phyloP scores from a whole-genome alignment of 2,329 filamentous ascomycete genomes.

The Trichothecium roseum region DNA sequence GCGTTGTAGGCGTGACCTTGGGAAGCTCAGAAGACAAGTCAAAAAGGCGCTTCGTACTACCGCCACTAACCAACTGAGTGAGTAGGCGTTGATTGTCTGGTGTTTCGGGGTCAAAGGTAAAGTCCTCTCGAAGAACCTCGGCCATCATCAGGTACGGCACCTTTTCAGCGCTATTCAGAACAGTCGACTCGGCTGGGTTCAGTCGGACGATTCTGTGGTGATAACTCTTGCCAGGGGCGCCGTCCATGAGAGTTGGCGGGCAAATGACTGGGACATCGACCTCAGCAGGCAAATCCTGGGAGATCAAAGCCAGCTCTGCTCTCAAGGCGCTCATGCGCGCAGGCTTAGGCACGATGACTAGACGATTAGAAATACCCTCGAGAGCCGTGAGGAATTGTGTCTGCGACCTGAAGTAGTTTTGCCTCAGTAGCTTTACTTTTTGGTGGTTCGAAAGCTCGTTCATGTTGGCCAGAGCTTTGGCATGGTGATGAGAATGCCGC shows the following conservation, averaged over 20 bases:
- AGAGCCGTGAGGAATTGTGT: constrained; percentile 72
- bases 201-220: constrained; percentile 77
- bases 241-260: constrained; percentile 62
- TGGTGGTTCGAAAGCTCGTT: constrained; percentile 54
- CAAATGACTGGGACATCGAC: constrained; percentile 77
- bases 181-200: constrained; percentile 75
- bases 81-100: constrained; percentile 61
- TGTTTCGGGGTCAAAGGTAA: constrained; percentile 69
- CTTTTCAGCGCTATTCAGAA: constrained; percentile 77
- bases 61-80: constrained; percentile 44
- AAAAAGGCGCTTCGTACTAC: constrained; percentile 50
- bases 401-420: constrained; percentile 76
- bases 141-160: constrained; percentile 81
- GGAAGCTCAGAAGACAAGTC: constrained; percentile 58
- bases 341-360: constrained; percentile 72
- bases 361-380: constrained; percentile 75
- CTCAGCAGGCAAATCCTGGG: constrained; percentile 71
- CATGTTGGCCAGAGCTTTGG: constrained; percentile 45
- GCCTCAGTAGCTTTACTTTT: constrained; percentile 61
- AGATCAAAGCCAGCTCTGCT: constrained; percentile 71
- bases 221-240: constrained; percentile 61
- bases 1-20: constrained; percentile 31
- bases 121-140: constrained; percentile 71
- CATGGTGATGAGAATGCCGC: constrained; percentile 51
- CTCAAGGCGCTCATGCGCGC: constrained; percentile 71